These are phyloP conservation scores for Lindgomyces ingoldianus DNA, from an alignment of 495 filamentous ascomycete species.

Conservation along the genomic window DNA sequence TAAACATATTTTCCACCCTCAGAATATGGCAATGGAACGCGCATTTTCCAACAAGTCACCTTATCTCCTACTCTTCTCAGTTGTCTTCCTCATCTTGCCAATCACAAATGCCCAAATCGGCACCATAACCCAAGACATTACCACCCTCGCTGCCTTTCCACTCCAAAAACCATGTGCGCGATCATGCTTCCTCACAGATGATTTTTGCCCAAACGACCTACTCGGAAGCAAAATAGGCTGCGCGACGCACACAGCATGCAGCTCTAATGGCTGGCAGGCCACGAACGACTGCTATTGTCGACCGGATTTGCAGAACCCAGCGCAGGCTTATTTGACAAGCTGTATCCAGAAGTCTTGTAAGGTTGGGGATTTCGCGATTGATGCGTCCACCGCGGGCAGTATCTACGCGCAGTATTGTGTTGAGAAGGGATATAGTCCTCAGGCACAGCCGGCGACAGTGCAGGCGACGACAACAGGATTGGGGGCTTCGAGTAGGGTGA, in stretches of 20 bases:
- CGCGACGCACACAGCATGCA: not conserved
- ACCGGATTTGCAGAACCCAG: slow-evolving; percentile 6
- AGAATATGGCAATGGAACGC: too few relatives aligned
- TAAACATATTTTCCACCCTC: too few relatives aligned
- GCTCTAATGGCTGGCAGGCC: not conserved
- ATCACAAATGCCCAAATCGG: slow-evolving; percentile 9
- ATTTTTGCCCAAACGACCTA: slow-evolving; percentile 4
- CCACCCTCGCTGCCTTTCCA: slow-evolving; percentile 8
- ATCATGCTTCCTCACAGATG: slow-evolving; percentile 4
- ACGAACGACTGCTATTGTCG: slow-evolving; percentile 26
- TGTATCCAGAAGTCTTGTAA: not conserved
- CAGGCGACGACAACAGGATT: slow-evolving; percentile 3
- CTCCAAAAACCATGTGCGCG: slow-evolving; percentile 11
- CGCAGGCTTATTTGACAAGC: not conserved
- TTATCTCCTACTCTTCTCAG: not conserved
- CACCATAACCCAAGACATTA: slow-evolving; percentile 11
- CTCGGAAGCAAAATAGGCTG: slow-evolving; percentile 16
- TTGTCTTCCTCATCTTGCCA: not conserved
- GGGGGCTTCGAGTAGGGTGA: not conserved
- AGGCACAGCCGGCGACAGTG: not conserved
- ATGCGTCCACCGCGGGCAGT: slow-evolving; percentile 13
- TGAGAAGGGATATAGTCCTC: slow-evolving; percentile 12
- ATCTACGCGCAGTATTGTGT: slow-evolving; percentile 14
- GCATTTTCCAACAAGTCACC: too few relatives aligned
- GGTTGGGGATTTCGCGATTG: slow-evolving; percentile 7